Percentiles rank a stretch among this genome's conserved stretches.
Evolutionary conservation across 2,329 filamentous ascomycete genomes (phyloP).

Genomic region (Cladosporium sphaerospermum): DNA sequence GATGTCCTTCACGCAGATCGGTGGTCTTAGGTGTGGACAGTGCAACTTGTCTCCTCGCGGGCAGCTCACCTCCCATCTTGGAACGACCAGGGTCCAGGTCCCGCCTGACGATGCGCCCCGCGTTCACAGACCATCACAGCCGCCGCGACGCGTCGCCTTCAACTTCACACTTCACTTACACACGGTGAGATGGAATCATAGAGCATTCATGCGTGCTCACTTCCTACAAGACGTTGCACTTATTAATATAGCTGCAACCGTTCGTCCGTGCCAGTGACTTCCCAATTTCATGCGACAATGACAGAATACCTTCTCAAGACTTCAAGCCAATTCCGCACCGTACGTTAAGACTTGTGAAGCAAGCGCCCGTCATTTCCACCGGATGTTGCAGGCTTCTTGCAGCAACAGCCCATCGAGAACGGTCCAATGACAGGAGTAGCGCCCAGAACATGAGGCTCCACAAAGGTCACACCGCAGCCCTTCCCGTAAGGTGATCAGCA

Average conservation of each 20-base stretch:
- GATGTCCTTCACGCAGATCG: background rate
- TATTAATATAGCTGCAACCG: background rate
- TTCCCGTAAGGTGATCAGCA: too few relatives aligned
- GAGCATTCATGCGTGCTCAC: background rate
- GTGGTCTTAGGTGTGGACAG: background rate
- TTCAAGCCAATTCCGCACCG: too few relatives aligned
- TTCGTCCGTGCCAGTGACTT: too few relatives aligned
- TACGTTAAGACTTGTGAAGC: background rate
- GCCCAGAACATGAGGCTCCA: too few relatives aligned
- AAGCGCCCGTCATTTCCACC: slow-evolving; percentile 2
- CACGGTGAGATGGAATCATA: background rate
- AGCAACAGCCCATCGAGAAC: background rate
- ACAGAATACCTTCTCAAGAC: too few relatives aligned
- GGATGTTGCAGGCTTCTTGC: background rate
- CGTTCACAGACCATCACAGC: background rate
- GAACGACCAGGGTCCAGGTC: slow-evolving; percentile 1
- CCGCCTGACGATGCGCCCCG: slow-evolving; percentile 2
- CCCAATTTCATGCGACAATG: too few relatives aligned
- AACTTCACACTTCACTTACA: slow-evolving; percentile 9
- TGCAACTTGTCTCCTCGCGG: slow-evolving; percentile 8
- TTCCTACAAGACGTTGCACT: background rate
- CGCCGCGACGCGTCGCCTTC: background rate
- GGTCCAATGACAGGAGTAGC: background rate
- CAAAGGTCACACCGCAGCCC: background rate
- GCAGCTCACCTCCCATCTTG: background rate